Conservation (phyloP, 305 asterid species). For the Plantago rigida region DNA sequence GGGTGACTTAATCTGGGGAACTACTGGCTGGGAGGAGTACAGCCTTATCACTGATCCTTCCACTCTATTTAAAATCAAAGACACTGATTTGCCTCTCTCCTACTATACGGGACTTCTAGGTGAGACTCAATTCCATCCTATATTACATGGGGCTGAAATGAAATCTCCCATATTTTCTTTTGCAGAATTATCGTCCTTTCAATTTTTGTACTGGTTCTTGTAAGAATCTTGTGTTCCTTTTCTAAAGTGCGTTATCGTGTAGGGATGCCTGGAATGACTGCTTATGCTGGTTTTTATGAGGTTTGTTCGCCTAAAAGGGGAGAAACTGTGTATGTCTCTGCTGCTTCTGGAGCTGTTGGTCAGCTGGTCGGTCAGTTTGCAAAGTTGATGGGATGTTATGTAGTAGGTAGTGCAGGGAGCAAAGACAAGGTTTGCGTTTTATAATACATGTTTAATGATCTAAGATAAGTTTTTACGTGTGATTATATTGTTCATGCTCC, state of each 20-base stretch:
- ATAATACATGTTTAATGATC: too few relatives aligned
- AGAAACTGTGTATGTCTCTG: constrained; percentile 47
- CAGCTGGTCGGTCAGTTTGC: constrained; percentile 63
- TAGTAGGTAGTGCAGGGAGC: constrained; percentile 69
- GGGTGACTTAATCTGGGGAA: constrained; percentile 57
- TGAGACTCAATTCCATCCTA: constrained; percentile 16
- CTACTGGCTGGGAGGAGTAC: constrained; percentile 58
- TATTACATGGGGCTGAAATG: not conserved
- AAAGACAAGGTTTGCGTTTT: constrained; percentile 41
- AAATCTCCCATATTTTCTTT: too few relatives aligned
- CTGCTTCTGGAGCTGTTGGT: constrained; percentile 70
- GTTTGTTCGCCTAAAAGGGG: constrained; percentile 56
- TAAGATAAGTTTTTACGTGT: too few relatives aligned
- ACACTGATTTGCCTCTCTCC: constrained; percentile 51
- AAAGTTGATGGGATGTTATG: constrained; percentile 49
- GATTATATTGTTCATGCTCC: too few relatives aligned
- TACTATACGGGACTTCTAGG: constrained; percentile 65
- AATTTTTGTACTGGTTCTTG: not conserved
- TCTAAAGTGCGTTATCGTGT: not conserved
- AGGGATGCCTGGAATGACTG: constrained; percentile 66
- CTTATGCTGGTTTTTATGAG: constrained; percentile 52
- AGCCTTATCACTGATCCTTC: constrained; percentile 28
- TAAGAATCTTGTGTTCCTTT: not conserved
- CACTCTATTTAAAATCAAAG: constrained; percentile 32
- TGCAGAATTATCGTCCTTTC: too few relatives aligned